Conservation (phyloP, 78 protist species). For the Bigelowiella natans region DNA sequence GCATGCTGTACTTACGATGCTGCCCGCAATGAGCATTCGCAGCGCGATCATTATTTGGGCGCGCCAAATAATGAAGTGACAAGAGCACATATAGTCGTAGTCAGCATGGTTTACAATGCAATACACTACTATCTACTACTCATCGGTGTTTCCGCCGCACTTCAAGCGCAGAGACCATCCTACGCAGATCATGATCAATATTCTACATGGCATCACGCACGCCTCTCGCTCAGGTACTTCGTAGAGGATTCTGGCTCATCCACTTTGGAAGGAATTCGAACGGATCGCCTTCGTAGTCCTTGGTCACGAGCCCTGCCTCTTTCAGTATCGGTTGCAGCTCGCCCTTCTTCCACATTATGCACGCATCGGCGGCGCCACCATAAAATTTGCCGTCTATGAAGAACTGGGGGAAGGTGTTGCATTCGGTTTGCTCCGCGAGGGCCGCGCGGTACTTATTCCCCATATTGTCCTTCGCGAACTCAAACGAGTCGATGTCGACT, state of each 20-base stretch:
- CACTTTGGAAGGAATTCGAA: constrained; percentile 12
- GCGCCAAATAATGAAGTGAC: too few species aligned
- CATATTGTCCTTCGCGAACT: constrained; percentile 1
- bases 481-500: background rate
- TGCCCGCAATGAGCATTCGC: too few species aligned
- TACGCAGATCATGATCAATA: too few species aligned
- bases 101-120: too few species aligned
- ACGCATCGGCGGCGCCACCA: constrained; percentile 11
- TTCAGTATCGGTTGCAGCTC: background rate
- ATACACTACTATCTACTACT: too few species aligned
- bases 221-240: too few species aligned
- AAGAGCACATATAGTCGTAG: too few species aligned
- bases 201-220: too few species aligned
- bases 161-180: too few species aligned
- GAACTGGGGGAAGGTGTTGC: background rate
- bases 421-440: background rate
- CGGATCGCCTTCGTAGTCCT: background rate
- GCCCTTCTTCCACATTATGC: background rate
- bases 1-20: too few species aligned
- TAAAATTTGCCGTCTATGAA: background rate
- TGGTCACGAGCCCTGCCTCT: background rate
- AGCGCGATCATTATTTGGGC: too few species aligned
- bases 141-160: too few species aligned
- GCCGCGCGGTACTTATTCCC: background rate
- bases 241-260: constrained; percentile 9